Percentiles rank a stretch among this genome's conserved stretches.
Conservation (phyloP, 495 filamentous ascomycete species). For the Penicillium psychrofluorescens region DNA sequence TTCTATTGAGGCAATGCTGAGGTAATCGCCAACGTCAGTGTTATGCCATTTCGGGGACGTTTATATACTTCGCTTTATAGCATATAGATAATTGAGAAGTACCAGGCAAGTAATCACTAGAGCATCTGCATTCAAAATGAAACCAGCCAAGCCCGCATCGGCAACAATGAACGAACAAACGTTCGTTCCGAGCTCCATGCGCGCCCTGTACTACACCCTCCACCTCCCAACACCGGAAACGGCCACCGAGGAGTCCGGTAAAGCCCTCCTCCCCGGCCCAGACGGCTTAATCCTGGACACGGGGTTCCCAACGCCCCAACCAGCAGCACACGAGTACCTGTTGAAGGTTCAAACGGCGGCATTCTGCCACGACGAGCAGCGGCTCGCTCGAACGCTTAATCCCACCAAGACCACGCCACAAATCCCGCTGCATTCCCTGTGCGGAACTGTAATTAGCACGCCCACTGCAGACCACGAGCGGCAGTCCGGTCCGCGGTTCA, state of each 20-base stretch:
- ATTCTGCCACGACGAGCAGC: slow-evolving; percentile 48
- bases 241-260: neutral
- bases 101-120: neutral
- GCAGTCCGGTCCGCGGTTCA: slow-evolving; percentile 31
- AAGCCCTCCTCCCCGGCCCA: too few relatives aligned
- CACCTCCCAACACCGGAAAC: slow-evolving; percentile 9
- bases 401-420: slow-evolving; percentile 35
- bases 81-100: neutral
- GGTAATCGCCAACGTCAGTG: slow-evolving; percentile 14
- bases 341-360: slow-evolving; percentile 51
- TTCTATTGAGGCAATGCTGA: slow-evolving; percentile 1
- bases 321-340: slow-evolving; percentile 43
- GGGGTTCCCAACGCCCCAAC: slow-evolving; percentile 31
- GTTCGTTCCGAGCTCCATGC: slow-evolving; percentile 29
- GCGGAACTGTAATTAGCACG: slow-evolving; percentile 44
- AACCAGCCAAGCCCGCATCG: slow-evolving; percentile 19
- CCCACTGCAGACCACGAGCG: slow-evolving; percentile 33
- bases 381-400: slow-evolving; percentile 35
- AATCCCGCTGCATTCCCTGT: slow-evolving; percentile 52
- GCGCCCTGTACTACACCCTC: slow-evolving; percentile 31
- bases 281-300: slow-evolving; percentile 17
- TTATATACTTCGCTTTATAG: neutral
- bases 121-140: slow-evolving; percentile 3
- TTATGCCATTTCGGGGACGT: neutral
- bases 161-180: slow-evolving; percentile 26